Base-by-base conservation (phyloP, 2,329 filamentous ascomycete species). In the Penicillium sp. region DNA sequence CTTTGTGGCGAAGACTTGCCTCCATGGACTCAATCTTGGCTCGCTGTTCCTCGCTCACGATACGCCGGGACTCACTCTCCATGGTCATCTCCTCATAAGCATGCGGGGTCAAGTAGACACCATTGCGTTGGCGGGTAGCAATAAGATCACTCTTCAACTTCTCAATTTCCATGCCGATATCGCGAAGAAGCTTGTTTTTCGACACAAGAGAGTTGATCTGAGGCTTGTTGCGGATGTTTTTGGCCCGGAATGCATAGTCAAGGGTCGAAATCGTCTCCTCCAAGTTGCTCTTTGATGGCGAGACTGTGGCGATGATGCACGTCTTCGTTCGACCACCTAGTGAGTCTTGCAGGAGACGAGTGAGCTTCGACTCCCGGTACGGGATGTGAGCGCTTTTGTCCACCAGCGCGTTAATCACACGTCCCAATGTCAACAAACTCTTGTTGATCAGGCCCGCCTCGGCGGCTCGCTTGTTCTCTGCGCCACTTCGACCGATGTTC, bases 391-490 rank as follows among this genome's bases (percentile, higher is more conserved):
- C 81, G 69, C 86, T 86, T 64, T 86, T 87, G 69, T 99, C 95
- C 23, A 97, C 94, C 12, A 99, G 81, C 0, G 94, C 94, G 69
- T 99, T 99, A 75, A 99, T 99, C 61, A 99, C 94, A 60, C 94
- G 87, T 7, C 94, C 94, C 2, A 99, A 82, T 2, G 94, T 99
- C 54, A 99, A 82, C 61, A 99, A 78, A 70, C 91, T 96, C 79
- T 97, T 97, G 79, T 99, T 99, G 79, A 99, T 99, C 49, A 99
- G 77, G 16, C 95, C 94, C 38, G 94, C 94, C 73, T 99, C 94
- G 3, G 91, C 86, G 6, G 95, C 95, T 50, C 95, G 86, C 77
- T 99, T 99, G 78, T 99, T 97, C 74, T 97, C 94, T 1, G 94
- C 94, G 34, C 94, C 95, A 60, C 93, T 97, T 39, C 94, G 85